Conservation (phyloP, 345 rosid genomes). For the Aquilaria sinensis region DNA sequence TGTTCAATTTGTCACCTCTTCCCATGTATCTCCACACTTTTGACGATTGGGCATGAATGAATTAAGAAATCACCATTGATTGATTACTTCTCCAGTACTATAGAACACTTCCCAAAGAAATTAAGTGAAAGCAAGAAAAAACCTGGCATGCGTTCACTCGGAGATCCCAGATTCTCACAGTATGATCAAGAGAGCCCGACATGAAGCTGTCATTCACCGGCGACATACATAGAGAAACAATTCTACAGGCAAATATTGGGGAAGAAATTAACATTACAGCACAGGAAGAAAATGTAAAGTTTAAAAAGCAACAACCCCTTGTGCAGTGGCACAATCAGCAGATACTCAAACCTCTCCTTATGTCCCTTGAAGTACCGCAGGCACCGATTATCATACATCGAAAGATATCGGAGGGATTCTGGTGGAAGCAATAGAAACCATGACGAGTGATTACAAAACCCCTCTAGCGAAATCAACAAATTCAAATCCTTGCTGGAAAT, state of each 20-base stretch:
- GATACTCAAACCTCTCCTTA: slow-evolving; percentile 58
- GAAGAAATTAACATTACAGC: slow-evolving; percentile 7
- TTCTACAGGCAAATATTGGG: slow-evolving; percentile 36
- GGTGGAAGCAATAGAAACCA: slow-evolving; percentile 32
- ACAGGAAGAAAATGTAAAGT: background rate
- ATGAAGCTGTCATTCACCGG: slow-evolving; percentile 97
- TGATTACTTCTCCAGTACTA: background rate
- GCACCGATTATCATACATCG: slow-evolving; percentile 93
- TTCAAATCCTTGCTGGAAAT: background rate
- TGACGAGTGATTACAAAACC: slow-evolving; percentile 4
- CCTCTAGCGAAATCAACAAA: background rate
- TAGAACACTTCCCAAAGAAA: background rate
- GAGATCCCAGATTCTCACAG: slow-evolving; percentile 97
- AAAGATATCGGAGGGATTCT: slow-evolving; percentile 87
- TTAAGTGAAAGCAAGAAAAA: slow-evolving; percentile 22
- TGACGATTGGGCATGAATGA: background rate
- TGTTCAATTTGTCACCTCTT: too few species aligned
- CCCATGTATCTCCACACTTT: too few species aligned
- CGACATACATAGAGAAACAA: slow-evolving; percentile 96
- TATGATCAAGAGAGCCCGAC: slow-evolving; percentile 96
- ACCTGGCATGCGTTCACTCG: slow-evolving; percentile 99
- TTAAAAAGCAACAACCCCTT: background rate
- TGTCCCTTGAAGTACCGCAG: slow-evolving; percentile 99
- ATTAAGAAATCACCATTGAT: background rate
- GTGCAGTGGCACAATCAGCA: background rate